phyloP scores from a whole-genome alignment of 768 basidiomycete species.

The Termitomyces sp. region DNA sequence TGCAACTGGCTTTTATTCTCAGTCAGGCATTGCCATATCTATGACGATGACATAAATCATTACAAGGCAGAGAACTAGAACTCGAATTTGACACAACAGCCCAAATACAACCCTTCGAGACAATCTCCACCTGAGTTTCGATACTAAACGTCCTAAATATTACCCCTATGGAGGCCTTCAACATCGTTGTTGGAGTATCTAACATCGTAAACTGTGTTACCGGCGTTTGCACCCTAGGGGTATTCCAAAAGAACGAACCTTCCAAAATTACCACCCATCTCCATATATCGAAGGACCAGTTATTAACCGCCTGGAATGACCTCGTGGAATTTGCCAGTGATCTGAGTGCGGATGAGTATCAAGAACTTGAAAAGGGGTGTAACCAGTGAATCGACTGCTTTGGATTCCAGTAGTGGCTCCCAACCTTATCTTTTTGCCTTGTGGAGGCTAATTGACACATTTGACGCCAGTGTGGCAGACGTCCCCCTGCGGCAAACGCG shows the following conservation, averaged over 20 bases:
- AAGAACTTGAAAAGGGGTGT: not conserved
- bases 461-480: not conserved
- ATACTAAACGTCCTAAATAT: not conserved
- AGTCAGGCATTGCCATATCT: not conserved
- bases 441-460: not conserved
- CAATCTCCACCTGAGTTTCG: not conserved
- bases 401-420: not conserved
- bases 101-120: not conserved
- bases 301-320: not conserved
- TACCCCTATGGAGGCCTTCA: not conserved
- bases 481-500: not conserved
- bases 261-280: not conserved
- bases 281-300: not conserved
- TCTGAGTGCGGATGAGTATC: not conserved
- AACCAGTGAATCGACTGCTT: not conserved
- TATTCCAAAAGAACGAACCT: not conserved
- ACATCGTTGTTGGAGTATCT: not conserved
- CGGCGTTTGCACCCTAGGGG: not conserved
- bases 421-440: not conserved
- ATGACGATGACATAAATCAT: not conserved
- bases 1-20: too few species aligned
- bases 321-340: not conserved
- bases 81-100: too few species aligned
- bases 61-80: not conserved
- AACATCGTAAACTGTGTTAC: not conserved